Conservation (phyloP, 1,284 basidiomycete species). For the Naganishia albida region DNA sequence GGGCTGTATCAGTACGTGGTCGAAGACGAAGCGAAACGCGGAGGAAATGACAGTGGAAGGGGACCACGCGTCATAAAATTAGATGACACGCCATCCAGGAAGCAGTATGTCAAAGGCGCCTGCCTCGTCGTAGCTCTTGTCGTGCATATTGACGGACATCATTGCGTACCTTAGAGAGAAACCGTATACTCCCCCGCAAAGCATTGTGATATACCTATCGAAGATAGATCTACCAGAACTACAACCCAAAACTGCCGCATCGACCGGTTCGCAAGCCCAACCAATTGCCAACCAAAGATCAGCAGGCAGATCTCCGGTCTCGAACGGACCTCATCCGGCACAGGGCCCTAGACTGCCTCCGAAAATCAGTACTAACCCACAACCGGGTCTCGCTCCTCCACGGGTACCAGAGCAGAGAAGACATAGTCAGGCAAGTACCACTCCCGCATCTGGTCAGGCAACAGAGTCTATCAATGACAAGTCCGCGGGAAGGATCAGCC, state of each 20-base stretch:
- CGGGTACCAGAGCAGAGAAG: background rate
- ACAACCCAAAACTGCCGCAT: conserved; percentile 34
- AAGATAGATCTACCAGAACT: conserved; percentile 53
- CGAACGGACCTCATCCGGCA: too few relatives aligned
- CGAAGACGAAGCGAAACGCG: conserved; percentile 41
- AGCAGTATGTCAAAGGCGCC: conserved; percentile 14
- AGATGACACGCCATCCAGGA: conserved; percentile 38
- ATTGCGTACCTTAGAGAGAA: conserved; percentile 12
- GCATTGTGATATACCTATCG: conserved; percentile 50
- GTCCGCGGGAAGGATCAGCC: conserved; percentile 8
- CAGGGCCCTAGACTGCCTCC: too few relatives aligned
- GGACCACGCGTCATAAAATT: conserved; percentile 49
- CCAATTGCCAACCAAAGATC: too few relatives aligned
- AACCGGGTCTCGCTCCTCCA: background rate
- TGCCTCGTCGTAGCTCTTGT: background rate
- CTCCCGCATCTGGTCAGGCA: background rate
- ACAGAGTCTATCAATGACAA: background rate
- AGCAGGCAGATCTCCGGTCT: too few relatives aligned
- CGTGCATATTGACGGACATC: too few relatives aligned
- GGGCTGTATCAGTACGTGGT: conserved; percentile 50
- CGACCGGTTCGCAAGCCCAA: too few relatives aligned
- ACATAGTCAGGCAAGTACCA: background rate
- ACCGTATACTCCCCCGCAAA: conserved; percentile 43
- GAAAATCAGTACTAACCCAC: background rate
- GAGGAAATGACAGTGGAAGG: conserved; percentile 10